Evolutionary conservation across 2,329 filamentous ascomycete genomes (phyloP).

Genomic region (Fusarium sp.): DNA sequence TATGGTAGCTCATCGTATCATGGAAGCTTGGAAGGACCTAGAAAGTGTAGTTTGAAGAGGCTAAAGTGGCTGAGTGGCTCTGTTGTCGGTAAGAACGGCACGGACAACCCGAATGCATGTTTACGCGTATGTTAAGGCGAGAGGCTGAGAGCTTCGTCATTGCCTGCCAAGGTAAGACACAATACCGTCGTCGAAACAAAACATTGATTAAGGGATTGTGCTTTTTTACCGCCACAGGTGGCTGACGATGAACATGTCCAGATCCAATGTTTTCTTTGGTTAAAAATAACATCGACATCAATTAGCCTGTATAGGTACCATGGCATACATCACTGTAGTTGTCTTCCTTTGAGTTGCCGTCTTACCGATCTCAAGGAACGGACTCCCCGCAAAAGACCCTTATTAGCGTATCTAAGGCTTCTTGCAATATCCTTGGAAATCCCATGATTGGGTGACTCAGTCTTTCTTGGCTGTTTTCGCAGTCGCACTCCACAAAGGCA

Average conservation of each 20-base stretch:
- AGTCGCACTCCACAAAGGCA: not conserved
- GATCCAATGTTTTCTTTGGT: conserved; percentile 4
- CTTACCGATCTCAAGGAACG: conserved; percentile 20
- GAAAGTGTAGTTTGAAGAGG: not conserved
- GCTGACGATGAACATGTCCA: not conserved
- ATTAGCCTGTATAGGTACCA: not conserved
- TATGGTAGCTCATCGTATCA: not conserved
- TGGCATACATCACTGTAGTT: not conserved
- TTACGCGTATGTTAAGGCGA: conserved; percentile 14
- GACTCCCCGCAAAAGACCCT: conserved; percentile 1
- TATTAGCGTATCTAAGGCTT: conserved; percentile 3
- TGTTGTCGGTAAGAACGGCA: conserved; percentile 31
- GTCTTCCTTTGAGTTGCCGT: conserved; percentile 19
- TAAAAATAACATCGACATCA: conserved; percentile 13
- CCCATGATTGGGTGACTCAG: conserved; percentile 17
- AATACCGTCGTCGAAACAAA: not conserved
- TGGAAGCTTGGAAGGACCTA: not conserved
- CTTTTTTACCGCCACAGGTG: not conserved
- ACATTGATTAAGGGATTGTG: not conserved
- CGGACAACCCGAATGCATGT: conserved; percentile 8
- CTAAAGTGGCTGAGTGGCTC: conserved; percentile 8
- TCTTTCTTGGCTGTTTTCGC: not conserved
- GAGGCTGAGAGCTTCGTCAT: conserved; percentile 28
- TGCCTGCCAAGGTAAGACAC: not conserved
- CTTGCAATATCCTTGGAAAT: not conserved